Base-by-base conservation (phyloP, 768 basidiomycete genomes). In the Tricholoma matsutake region DNA sequence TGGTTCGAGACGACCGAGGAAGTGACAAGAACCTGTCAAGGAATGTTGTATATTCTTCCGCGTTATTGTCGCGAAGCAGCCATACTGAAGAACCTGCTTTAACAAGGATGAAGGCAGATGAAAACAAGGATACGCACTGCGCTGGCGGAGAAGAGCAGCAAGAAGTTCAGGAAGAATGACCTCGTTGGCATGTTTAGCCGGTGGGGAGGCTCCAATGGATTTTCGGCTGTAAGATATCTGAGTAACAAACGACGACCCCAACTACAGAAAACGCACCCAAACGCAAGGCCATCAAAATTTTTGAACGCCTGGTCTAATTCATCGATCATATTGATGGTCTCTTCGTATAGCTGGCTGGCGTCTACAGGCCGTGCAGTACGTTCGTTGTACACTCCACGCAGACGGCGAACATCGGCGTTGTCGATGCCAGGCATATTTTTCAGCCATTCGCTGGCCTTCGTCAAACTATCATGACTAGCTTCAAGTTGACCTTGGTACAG, bases 111-210 rank as follows among this genome's bases (percentile, higher is more conserved):
- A 41, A 43, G 6, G 6, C 4, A 13, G 34, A 49, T 18, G 37
- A 54, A 20, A 54, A 31, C 22, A 18, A 18, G 28, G 5, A 45
- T 7, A 74, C 88, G 68, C 63, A 93, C 92, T 85, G 62, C 86
- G 86, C 67, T 86, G 86, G 35, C 85, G 80, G 54, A 92, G 73
- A 41, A 92, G 77, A 2, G 80, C 72, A 2, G 86, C 86, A 28
- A 88, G 72, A 18, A 91, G 72, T 13, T 80, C 78, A 0, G 90
- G 90, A 7, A 84, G 81, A 43, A 91, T 69, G 20, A 81, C 74
- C 41, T 88, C 87, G 28, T 74, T 69, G 13, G 64, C 52, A 6
- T 64, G 65, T 37, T 69, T 69, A 10, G 65, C 61, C 28, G 63
- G 60, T 14, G 75, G 72, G 6, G 78, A 73, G 13, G 72, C 64